Conservation (phyloP, 306 rosid genomes). For the Vicia faba region DNA sequence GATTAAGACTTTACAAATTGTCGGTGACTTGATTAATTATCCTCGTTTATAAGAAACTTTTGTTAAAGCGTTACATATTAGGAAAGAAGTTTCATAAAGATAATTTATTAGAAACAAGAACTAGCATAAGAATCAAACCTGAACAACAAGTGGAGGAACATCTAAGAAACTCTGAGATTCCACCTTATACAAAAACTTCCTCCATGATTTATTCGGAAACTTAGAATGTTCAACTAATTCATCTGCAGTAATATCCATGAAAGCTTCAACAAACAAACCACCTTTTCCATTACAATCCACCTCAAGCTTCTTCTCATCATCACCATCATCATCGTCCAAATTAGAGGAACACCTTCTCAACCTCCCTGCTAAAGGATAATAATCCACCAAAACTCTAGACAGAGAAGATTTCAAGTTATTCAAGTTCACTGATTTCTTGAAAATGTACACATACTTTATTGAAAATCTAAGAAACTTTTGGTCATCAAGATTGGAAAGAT, state of each 20-base stretch:
- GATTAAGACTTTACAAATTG: constrained; percentile 1
- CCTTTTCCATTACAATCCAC: constrained; percentile 89
- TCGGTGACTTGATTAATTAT: not conserved
- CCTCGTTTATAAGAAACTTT: not conserved
- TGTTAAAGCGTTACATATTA: not conserved
- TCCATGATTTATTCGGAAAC: constrained; percentile 73
- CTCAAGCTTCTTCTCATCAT: constrained; percentile 72
- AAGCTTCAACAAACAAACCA: constrained; percentile 75
- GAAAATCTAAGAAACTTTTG: constrained; percentile 84
- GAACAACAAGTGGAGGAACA: constrained; percentile 84
- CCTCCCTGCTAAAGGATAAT: constrained; percentile 90
- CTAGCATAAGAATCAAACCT: constrained; percentile 49
- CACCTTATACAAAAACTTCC: constrained; percentile 61
- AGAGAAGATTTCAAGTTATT: constrained; percentile 60
- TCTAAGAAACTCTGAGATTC: constrained; percentile 68
- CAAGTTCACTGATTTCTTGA: constrained; percentile 51
- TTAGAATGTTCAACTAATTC: constrained; percentile 53
- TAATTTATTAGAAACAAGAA: not conserved
- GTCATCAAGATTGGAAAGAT: constrained; percentile 82
- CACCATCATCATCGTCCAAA: constrained; percentile 50
- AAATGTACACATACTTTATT: constrained; percentile 70
- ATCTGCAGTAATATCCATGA: constrained; percentile 62
- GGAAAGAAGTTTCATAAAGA: too few species aligned
- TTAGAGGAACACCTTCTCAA: constrained; percentile 39
- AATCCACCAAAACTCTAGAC: constrained; percentile 63